phyloP scores from a whole-genome alignment of 257 asterid genomes.

The Solanum ahanhuiri region DNA sequence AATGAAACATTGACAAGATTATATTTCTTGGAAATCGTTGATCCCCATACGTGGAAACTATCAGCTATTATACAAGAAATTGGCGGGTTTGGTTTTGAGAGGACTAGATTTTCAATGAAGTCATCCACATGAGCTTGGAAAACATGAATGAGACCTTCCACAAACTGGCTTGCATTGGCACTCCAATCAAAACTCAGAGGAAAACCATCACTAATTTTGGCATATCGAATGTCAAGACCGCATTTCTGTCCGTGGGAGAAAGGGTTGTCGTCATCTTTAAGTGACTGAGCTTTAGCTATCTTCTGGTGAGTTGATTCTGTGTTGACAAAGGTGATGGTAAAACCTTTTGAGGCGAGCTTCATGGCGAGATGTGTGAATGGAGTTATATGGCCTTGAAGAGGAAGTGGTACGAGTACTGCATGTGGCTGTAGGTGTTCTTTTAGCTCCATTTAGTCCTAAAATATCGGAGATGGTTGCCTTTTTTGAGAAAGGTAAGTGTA shows the following conservation, averaged over 20 bases:
- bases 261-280: constrained; percentile 10
- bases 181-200: constrained; percentile 30
- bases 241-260: constrained; percentile 30
- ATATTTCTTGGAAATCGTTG: constrained; percentile 25
- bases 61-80: constrained; percentile 34
- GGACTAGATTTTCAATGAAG: constrained; percentile 16
- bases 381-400: constrained; percentile 30
- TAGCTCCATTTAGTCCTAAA: neutral
- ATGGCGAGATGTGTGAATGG: constrained; percentile 19
- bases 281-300: neutral
- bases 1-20: constrained; percentile 38
- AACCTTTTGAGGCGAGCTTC: constrained; percentile 28
- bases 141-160: constrained; percentile 3
- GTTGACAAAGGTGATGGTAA: constrained; percentile 20
- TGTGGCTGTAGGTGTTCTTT: constrained; percentile 2
- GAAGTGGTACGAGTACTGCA: constrained; percentile 12
- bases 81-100: neutral
- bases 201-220: constrained; percentile 41
- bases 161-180: constrained; percentile 1
- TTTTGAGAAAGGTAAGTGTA: neutral
- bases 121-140: constrained; percentile 32
- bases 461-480: neutral
- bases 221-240: constrained; percentile 56
- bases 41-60: constrained; percentile 34
- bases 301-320: constrained; percentile 19